Evolutionary conservation across 2,329 filamentous ascomycete genomes (phyloP).

Genomic region (Hypoxylon sp.): DNA sequence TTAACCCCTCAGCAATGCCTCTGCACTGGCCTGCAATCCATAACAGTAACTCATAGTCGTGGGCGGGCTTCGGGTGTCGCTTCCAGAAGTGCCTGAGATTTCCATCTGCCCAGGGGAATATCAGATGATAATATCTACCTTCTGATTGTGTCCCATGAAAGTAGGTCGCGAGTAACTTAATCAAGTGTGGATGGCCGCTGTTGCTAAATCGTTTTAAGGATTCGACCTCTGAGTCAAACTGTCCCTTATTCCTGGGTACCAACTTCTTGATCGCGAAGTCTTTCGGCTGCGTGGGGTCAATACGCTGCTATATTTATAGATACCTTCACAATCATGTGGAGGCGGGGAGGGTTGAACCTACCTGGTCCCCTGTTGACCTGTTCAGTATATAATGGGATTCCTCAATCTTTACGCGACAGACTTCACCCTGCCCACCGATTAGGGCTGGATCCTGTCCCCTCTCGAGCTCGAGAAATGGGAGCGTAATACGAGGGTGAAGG

Average conservation of each 20-base stretch:
- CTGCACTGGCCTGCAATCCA: slow-evolving; percentile 22
- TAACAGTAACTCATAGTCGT: neutral
- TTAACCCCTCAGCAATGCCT: slow-evolving; percentile 17
- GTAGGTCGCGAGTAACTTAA: slow-evolving; percentile 20
- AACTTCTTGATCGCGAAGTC: slow-evolving; percentile 19
- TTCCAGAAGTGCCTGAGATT: slow-evolving; percentile 18
- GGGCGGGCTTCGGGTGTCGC: neutral
- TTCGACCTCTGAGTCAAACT: slow-evolving; percentile 21
- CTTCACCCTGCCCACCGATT: slow-evolving; percentile 4
- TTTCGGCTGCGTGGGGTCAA: neutral
- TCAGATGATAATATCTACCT: slow-evolving; percentile 12
- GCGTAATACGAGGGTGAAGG: slow-evolving; percentile 2
- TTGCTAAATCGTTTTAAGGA: slow-evolving; percentile 22
- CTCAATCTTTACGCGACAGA: slow-evolving; percentile 6
- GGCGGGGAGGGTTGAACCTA: neutral
- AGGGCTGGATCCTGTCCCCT: neutral
- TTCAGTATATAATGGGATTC: neutral
- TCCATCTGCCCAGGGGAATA: slow-evolving; percentile 26
- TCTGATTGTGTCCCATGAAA: neutral
- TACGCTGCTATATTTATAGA: neutral
- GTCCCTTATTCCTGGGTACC: neutral
- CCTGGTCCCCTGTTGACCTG: neutral
- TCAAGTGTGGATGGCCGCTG: slow-evolving; percentile 12
- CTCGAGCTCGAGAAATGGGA: slow-evolving; percentile 10
- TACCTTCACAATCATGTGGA: neutral